These are phyloP conservation scores for Phytophthora quininea DNA, from an alignment of 352 stramenopile species.

Conservation along the genomic window DNA sequence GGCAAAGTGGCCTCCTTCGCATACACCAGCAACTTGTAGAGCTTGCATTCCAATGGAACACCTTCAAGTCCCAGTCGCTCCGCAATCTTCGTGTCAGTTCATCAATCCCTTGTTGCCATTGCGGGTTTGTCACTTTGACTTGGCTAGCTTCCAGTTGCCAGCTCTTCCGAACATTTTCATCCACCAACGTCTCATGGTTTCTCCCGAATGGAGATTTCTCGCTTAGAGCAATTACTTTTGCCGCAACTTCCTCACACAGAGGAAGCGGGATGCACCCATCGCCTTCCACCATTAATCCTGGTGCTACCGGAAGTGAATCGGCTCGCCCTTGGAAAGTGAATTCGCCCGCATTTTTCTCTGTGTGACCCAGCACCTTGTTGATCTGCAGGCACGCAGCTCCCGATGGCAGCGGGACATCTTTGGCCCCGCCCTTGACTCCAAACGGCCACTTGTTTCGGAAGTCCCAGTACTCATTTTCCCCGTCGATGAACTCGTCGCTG, in stretches of 20 bases:
- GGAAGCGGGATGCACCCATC: slow-evolving; percentile 18
- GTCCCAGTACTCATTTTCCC: no score
- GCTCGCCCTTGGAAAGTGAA: slow-evolving; percentile 4
- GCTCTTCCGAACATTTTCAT: slow-evolving; percentile 31
- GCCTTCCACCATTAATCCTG: slow-evolving; percentile 16
- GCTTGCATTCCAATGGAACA: slow-evolving; percentile 15
- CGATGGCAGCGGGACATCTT: neutral
- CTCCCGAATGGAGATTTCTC: slow-evolving; percentile 37
- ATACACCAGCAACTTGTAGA: slow-evolving; percentile 64
- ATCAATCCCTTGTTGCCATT: slow-evolving; percentile 14
- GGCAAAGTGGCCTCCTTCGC: slow-evolving; percentile 46
- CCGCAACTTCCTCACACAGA: slow-evolving; percentile 7
- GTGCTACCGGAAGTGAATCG: slow-evolving; percentile 4
- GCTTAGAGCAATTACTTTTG: slow-evolving; percentile 12
- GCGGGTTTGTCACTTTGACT: slow-evolving; percentile 18
- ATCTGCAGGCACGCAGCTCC: neutral
- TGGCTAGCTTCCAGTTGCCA: neutral
- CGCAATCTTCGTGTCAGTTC: slow-evolving; percentile 4
- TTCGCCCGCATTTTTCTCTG: neutral
- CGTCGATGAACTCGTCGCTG: no score
- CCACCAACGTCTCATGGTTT: slow-evolving; percentile 20
- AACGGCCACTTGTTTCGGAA: neutral
- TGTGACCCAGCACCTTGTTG: slow-evolving; percentile 9
- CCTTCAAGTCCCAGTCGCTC: slow-evolving; percentile 15
- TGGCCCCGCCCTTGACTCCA: neutral